Base-by-base conservation (phyloP, 2,329 filamentous ascomycete species). In the Diaporthe batatas region DNA sequence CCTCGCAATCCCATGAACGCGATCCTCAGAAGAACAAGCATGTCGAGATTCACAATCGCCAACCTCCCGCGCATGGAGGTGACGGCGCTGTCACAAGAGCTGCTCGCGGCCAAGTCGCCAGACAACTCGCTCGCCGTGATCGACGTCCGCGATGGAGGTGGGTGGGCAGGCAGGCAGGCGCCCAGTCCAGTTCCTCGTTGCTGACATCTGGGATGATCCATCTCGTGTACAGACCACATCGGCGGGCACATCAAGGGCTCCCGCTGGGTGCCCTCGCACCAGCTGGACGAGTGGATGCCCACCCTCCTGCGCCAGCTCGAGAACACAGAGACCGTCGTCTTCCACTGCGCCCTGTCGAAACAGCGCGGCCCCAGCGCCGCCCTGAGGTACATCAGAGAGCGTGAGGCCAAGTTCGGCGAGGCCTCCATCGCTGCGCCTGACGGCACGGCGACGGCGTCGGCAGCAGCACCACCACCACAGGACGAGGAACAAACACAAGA, bases 291-390 rank as follows among this genome's bases (percentile, higher is more conserved):
- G 80, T 90, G 88, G 76, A 90, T 96, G 82, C 93, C 95, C 0
- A 94, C 95, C 75, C 90, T 99, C n/a, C 87, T 97, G 16, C 91
- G 94, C 72, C 91, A 89, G 55, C 88, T 98, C 62, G 86, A 90
- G 76, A 91, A 92, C 79, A 95, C 94, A 82, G 90, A 96, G 71
- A 92, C 89, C 14, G 94, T 99, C 18, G 90, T 99, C 1, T 99
- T 99, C 82, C 96, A 99, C 84, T 99, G 96, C 83, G 93, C 94
- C 23, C 86, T 98, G 71, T 96, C 93, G 77, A 96, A 98, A 85
- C 93, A 98, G 84, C 88, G 96, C 0, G 96, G 96, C 0, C 96
- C 96, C 0, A 89, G 89, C 67, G 95, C 96, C 4, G 96, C 96
- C 4, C 83, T 98, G 77, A 87, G 88, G 78, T 98, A 98, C 81